These are phyloP conservation scores for Hypocrella siamensis DNA, from an alignment of 2,329 filamentous ascomycete species.

Conservation along the genomic window DNA sequence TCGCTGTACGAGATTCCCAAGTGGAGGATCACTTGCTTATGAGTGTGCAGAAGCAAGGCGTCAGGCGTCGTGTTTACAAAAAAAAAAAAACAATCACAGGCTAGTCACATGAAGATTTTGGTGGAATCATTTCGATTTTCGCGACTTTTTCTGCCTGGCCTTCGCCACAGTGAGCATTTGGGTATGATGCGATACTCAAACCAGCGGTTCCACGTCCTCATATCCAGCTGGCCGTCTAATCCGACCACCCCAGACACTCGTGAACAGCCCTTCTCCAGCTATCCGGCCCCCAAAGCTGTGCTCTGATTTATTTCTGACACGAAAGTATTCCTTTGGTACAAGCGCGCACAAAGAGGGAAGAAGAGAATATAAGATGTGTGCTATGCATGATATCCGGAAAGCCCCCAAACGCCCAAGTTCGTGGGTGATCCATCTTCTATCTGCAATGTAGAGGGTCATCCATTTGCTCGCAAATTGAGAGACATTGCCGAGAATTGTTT, in stretches of 20 bases:
- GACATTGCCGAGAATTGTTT: constrained; percentile 26
- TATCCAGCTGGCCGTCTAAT: constrained; percentile 23
- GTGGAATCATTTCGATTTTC: constrained; percentile 44
- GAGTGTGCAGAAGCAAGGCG: too few relatives aligned
- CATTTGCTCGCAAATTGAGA: too few relatives aligned
- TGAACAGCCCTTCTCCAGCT: constrained; percentile 43
- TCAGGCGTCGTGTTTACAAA: too few relatives aligned
- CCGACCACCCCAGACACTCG: constrained; percentile 31
- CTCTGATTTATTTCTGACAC: constrained; percentile 23
- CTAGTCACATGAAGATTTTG: too few relatives aligned
- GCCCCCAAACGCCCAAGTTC: constrained; percentile 53
- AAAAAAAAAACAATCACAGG: too few relatives aligned
- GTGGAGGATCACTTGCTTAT: too few relatives aligned
- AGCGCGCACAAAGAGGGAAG: constrained; percentile 24
- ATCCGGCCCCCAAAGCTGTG: constrained; percentile 39
- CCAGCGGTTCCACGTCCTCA: constrained; percentile 47
- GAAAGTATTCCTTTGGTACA: constrained; percentile 30
- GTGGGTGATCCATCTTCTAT: constrained; percentile 55
- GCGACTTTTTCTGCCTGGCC: constrained; percentile 37
- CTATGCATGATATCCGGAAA: constrained; percentile 72
- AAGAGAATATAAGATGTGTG: constrained; percentile 31
- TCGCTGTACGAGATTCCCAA: too few relatives aligned
- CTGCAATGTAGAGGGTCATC: constrained; percentile 30
- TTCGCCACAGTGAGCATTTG: constrained; percentile 31
- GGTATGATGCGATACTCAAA: constrained; percentile 49